A percentile compares a stretch with the other conserved stretches of the same genome.
These are phyloP conservation scores for Breynia disticha DNA, from an alignment of 441 rosid genomes.

Conservation along the genomic window DNA sequence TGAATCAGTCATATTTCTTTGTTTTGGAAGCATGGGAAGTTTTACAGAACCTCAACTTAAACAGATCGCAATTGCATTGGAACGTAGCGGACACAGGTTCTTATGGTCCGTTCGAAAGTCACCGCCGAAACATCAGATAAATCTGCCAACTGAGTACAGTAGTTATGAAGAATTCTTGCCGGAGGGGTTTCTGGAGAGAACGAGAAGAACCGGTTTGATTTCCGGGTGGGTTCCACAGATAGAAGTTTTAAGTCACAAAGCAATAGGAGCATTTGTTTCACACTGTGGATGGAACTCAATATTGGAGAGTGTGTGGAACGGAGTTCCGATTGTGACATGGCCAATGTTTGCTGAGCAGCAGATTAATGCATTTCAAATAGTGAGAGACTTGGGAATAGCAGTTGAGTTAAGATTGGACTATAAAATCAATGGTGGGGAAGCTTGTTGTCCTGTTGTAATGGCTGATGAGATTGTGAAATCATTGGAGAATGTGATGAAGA, in stretches of 20 bases:
- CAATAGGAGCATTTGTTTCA: conserved; percentile 13
- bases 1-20: conserved; percentile 35
- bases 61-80: conserved; percentile 17
- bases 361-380: conserved; percentile 16
- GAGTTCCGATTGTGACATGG: conserved; percentile 3
- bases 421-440: background rate
- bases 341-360: conserved; percentile 20
- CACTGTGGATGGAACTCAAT: conserved; percentile 18
- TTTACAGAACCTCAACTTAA: conserved; percentile 8
- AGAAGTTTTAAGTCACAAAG: conserved; percentile 9
- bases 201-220: background rate
- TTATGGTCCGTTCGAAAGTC: conserved; percentile 3
- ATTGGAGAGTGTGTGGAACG: conserved; percentile 11
- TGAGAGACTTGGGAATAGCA: conserved; percentile 11
- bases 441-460: background rate
- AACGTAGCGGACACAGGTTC: conserved; percentile 12
- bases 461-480: conserved; percentile 10
- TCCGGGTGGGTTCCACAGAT: conserved; percentile 11
- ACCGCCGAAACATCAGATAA: background rate
- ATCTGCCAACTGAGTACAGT: background rate
- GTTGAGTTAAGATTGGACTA: conserved; percentile 20
- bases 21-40: conserved; percentile 51
- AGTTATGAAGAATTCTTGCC: conserved; percentile 1
- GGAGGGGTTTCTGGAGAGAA: conserved; percentile 5
- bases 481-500: conserved; percentile 10